phyloP scores from a whole-genome alignment of 306 rosid genomes.

The Trifolium subterraneum region DNA sequence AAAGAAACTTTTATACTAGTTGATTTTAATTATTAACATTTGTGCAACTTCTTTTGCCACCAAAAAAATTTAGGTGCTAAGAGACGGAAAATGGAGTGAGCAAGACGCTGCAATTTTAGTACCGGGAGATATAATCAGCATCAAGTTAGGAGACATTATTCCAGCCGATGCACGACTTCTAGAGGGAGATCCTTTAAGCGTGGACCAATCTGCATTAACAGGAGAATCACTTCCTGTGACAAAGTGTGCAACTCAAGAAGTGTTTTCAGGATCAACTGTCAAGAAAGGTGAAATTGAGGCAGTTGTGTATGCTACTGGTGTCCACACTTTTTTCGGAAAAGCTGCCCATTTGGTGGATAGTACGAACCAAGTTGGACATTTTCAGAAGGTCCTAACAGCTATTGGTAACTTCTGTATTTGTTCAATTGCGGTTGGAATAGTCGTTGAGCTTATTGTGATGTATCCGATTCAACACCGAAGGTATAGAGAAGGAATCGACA shows the following conservation, averaged over 20 bases:
- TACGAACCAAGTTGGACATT: slow-evolving; percentile 97
- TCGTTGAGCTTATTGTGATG: slow-evolving; percentile 81
- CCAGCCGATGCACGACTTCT: slow-evolving; percentile 99
- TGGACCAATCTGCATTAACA: slow-evolving; percentile 95
- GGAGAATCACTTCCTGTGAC: slow-evolving; percentile 98
- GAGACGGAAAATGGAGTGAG: slow-evolving; percentile 88
- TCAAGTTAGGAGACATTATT: slow-evolving; percentile 87
- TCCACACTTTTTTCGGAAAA: slow-evolving; percentile 93
- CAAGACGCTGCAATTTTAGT: slow-evolving; percentile 93
- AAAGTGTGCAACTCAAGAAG: slow-evolving; percentile 76
- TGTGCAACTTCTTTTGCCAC: slow-evolving; percentile 27
- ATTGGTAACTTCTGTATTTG: slow-evolving; percentile 96
- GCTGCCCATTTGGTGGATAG: slow-evolving; percentile 97
- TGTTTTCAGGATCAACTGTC: slow-evolving; percentile 91
- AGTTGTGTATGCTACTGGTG: slow-evolving; percentile 92
- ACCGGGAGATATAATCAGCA: slow-evolving; percentile 94
- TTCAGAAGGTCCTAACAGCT: slow-evolving; percentile 92
- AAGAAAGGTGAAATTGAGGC: slow-evolving; percentile 98
- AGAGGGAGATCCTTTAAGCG: slow-evolving; percentile 89
- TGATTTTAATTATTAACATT: neutral
- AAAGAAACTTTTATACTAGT: too few species aligned
- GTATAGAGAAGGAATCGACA: slow-evolving; percentile 91
- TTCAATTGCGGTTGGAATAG: slow-evolving; percentile 80
- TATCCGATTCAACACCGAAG: slow-evolving; percentile 81
- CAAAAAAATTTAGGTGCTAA: slow-evolving; percentile 59